phyloP scores from a whole-genome alignment of 2,329 filamentous ascomycete genomes.

The Aspergillus sp. region DNA sequence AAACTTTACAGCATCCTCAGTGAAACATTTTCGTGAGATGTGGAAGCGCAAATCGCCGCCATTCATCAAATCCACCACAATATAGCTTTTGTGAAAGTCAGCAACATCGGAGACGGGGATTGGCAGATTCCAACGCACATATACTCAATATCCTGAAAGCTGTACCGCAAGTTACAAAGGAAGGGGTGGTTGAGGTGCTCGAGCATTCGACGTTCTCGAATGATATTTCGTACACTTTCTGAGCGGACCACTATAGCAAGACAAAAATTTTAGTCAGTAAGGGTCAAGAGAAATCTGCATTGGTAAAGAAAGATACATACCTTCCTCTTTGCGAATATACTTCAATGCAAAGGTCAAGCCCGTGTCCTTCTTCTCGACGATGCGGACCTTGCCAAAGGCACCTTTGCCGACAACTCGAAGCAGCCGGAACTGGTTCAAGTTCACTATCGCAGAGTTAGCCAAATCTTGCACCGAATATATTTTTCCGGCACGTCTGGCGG shows the following conservation, averaged over 20 bases:
- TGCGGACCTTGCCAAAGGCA: slow-evolving; percentile 97
- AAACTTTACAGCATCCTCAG: slow-evolving; percentile 92
- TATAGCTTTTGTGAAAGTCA: slow-evolving; percentile 59
- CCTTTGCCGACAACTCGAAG: slow-evolving; percentile 95
- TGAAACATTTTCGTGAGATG: slow-evolving; percentile 96
- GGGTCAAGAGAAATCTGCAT: neutral
- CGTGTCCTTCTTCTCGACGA: slow-evolving; percentile 96
- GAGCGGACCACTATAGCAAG: slow-evolving; percentile 77
- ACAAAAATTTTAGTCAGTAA: slow-evolving; percentile 25
- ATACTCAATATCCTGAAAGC: slow-evolving; percentile 98
- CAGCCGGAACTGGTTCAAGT: slow-evolving; percentile 94
- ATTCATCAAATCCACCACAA: slow-evolving; percentile 97
- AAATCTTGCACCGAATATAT: slow-evolving; percentile 5
- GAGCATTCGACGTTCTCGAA: slow-evolving; percentile 94
- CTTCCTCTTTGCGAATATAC: slow-evolving; percentile 98
- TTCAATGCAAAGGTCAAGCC: slow-evolving; percentile 92
- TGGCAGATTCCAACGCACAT: slow-evolving; percentile 62
- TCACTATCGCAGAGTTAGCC: slow-evolving; percentile 60
- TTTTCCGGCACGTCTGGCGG: neutral
- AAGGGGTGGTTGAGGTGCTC: slow-evolving; percentile 98
- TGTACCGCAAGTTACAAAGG: slow-evolving; percentile 96
- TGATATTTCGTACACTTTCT: slow-evolving; percentile 97
- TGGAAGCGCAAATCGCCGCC: slow-evolving; percentile 96
- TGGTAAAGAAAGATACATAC: slow-evolving; percentile 34
- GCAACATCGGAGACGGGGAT: slow-evolving; percentile 7